A percentile compares a stretch with the other conserved stretches of the same genome.
These are phyloP conservation scores for Aspergillus sp. DNA, from an alignment of 2,329 filamentous ascomycete genomes.

Conservation along the genomic window DNA sequence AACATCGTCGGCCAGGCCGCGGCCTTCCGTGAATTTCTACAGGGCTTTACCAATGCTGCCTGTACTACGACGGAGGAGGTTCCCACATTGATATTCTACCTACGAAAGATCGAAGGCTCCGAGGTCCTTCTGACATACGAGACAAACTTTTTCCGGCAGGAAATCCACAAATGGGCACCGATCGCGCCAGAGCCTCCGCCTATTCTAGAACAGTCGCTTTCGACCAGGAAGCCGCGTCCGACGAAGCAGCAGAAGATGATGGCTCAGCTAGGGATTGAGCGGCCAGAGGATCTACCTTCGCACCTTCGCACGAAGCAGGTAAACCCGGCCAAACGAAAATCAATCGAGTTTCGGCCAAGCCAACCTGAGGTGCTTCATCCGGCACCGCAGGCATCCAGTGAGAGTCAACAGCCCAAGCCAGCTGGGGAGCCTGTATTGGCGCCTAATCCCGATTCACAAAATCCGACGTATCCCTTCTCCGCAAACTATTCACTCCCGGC, in stretches of 20 bases:
- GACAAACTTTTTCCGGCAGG: constrained; percentile 96
- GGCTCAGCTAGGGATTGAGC: constrained; percentile 75
- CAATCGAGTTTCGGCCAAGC: constrained; percentile 38
- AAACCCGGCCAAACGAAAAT: constrained; percentile 59
- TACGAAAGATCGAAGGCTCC: constrained; percentile 93
- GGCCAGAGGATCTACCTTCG: constrained; percentile 81
- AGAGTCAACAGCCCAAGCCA: constrained; percentile 20
- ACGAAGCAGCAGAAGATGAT: constrained; percentile 96
- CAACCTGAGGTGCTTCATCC: constrained; percentile 23
- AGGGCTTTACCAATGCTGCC: constrained; percentile 68
- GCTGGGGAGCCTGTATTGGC: constrained; percentile 25
- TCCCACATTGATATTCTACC: constrained; percentile 83
- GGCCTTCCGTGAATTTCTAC: constrained; percentile 73
- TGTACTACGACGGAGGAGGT: constrained; percentile 77
- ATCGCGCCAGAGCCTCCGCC: constrained; percentile 80
- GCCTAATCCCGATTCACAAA: constrained; percentile 20
- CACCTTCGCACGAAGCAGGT: constrained; percentile 71
- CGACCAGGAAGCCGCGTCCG: constrained; percentile 87
- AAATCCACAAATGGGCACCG: constrained; percentile 88
- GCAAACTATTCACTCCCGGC: constrained; percentile 30
- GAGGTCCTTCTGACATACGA: constrained; percentile 86
- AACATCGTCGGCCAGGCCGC: constrained; percentile 78
- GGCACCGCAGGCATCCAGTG: constrained; percentile 20
- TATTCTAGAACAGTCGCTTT: constrained; percentile 75
- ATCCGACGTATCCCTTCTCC: constrained; percentile 28